Percentiles rank a stretch among this genome's conserved stretches.
phyloP scores from a whole-genome alignment of 352 stramenopile genomes.

The Lagenidium sp. region DNA sequence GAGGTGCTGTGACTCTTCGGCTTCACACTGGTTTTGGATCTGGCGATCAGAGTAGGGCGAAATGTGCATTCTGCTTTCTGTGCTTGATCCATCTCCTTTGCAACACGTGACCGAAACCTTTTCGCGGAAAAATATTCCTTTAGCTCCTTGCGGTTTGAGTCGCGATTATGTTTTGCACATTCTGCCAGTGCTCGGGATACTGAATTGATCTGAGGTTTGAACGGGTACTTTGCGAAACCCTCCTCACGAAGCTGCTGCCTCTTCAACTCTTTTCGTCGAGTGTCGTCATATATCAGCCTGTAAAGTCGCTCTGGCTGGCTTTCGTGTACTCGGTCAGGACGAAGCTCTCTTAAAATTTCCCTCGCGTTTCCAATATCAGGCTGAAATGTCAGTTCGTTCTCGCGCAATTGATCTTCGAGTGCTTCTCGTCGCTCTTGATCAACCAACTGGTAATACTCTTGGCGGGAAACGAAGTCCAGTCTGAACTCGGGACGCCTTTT shows the following conservation, averaged over 20 bases:
- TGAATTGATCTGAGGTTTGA: conserved; percentile 73
- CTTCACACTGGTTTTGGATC: conserved; percentile 12
- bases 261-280: conserved; percentile 39
- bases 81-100: conserved; percentile 54
- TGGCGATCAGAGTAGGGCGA: conserved; percentile 30
- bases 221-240: conserved; percentile 45
- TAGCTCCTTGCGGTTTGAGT: conserved; percentile 16
- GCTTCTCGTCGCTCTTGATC: conserved; percentile 53
- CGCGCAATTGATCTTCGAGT: conserved; percentile 36
- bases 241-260: conserved; percentile 51
- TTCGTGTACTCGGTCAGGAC: conserved; percentile 54
- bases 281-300: conserved; percentile 61
- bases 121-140: conserved; percentile 58
- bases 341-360: conserved; percentile 46
- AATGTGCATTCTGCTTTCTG: conserved; percentile 69
- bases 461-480: conserved; percentile 61
- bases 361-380: conserved; percentile 75
- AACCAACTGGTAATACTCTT: conserved; percentile 55
- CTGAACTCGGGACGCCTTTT: conserved; percentile 64
- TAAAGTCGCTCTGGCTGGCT: conserved; percentile 46
- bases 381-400: conserved; percentile 44
- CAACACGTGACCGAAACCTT: conserved; percentile 56
- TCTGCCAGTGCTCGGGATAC: conserved; percentile 57
- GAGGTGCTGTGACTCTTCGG: conserved; percentile 25
- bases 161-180: conserved; percentile 28